Evolutionary conservation across 345 rosid species (phyloP).

Genomic region (Citrus medica): DNA sequence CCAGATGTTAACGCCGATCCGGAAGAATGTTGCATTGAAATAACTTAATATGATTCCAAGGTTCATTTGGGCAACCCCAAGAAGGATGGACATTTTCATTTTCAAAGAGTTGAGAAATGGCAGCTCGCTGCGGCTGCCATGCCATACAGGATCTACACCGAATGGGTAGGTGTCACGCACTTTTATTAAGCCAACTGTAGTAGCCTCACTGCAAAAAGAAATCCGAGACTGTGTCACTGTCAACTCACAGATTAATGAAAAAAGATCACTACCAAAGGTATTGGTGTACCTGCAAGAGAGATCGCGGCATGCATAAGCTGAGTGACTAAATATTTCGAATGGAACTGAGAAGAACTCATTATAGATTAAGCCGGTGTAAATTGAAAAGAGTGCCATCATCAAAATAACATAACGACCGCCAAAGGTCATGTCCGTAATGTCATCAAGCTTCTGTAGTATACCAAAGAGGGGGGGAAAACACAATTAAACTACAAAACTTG

Average conservation of each 20-base stretch:
- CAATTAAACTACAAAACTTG: background rate
- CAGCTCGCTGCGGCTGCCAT: slow-evolving; percentile 83
- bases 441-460: slow-evolving; percentile 84
- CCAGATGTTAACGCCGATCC: slow-evolving; percentile 66
- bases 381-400: slow-evolving; percentile 94
- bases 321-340: slow-evolving; percentile 71
- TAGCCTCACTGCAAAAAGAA: slow-evolving; percentile 61
- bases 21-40: slow-evolving; percentile 78
- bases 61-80: slow-evolving; percentile 98
- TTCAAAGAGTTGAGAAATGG: slow-evolving; percentile 93
- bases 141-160: slow-evolving; percentile 97
- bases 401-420: slow-evolving; percentile 96
- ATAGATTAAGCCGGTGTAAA: slow-evolving; percentile 90
- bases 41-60: slow-evolving; percentile 92
- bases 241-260: background rate
- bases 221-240: slow-evolving; percentile 7
- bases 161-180: slow-evolving; percentile 79
- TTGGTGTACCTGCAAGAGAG: slow-evolving; percentile 69
- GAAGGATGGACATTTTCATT: slow-evolving; percentile 99
- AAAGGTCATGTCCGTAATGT: slow-evolving; percentile 93
- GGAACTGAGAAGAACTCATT: slow-evolving; percentile 98
- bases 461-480: slow-evolving; percentile 2
- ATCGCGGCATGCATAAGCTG: slow-evolving; percentile 97
- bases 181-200: slow-evolving; percentile 79
- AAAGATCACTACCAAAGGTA: slow-evolving; percentile 3